A percentile compares a stretch with the other conserved stretches of the same genome.
Conservation (phyloP, 306 rosid genomes). For the Lithocarpus polystachyus region DNA sequence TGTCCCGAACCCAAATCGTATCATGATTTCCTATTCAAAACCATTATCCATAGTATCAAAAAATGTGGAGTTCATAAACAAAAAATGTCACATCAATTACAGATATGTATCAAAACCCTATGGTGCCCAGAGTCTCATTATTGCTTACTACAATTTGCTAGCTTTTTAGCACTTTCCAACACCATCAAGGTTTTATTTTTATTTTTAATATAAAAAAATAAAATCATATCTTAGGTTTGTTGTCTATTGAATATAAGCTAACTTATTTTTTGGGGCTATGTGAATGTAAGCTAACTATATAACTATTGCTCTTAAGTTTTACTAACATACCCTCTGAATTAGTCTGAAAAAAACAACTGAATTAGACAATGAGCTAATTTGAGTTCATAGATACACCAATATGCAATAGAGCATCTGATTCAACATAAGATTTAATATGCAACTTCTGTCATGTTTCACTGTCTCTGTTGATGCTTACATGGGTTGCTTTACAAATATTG, state of each 20-base stretch:
- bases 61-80: not conserved
- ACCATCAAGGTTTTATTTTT: not conserved
- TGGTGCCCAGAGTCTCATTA: not conserved
- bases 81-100: not conserved
- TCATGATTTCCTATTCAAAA: too few relatives aligned
- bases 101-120: not conserved
- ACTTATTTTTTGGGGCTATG: not conserved
- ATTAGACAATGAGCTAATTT: not conserved
- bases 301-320: not conserved
- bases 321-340: too few relatives aligned
- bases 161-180: not conserved
- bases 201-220: not conserved
- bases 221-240: not conserved
- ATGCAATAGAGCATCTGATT: not conserved
- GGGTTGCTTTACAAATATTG: not conserved
- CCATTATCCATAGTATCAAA: too few relatives aligned
- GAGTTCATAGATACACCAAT: not conserved
- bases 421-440: not conserved
- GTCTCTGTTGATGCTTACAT: not conserved
- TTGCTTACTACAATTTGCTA: not conserved
- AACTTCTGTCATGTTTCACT: constrained; percentile 5
- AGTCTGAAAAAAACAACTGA: too few relatives aligned
- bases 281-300: not conserved
- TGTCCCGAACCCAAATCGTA: too few relatives aligned
- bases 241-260: not conserved